phyloP scores from a whole-genome alignment of 306 rosid species.

The Urtica urens region DNA sequence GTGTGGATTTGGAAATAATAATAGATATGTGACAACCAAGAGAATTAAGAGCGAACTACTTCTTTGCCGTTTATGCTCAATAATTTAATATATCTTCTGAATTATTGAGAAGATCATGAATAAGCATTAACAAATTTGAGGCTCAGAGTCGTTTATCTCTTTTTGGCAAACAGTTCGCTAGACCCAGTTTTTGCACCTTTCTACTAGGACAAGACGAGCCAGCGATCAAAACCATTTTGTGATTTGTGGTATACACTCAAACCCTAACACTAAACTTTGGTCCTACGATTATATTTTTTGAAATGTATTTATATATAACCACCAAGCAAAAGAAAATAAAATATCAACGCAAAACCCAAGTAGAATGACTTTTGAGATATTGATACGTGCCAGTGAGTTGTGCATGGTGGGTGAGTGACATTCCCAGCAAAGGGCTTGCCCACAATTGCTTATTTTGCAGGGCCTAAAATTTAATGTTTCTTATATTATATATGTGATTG shows the following conservation, averaged over 20 bases:
- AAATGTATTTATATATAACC: background rate
- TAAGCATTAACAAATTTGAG: constrained; percentile 11
- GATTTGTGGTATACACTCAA: constrained; percentile 10
- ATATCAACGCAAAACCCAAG: constrained; percentile 3
- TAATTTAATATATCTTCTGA: background rate
- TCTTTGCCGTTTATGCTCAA: background rate
- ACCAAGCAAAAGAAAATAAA: background rate
- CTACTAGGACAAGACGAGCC: constrained; percentile 18
- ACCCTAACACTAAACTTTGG: constrained; percentile 14
- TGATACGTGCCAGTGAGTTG: constrained; percentile 18
- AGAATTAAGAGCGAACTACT: constrained; percentile 5
- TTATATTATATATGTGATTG: background rate
- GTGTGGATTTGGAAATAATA: background rate
- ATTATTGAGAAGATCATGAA: constrained; percentile 4
- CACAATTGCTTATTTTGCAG: constrained; percentile 13
- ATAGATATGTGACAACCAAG: background rate
- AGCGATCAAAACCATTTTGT: constrained; percentile 28
- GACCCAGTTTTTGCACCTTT: constrained; percentile 50
- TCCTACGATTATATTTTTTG: constrained; percentile 7
- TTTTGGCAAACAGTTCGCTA: constrained; percentile 5
- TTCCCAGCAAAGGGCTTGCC: constrained; percentile 21
- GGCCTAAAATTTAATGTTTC: constrained; percentile 2
- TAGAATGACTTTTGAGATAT: constrained; percentile 7
- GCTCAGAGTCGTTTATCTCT: constrained; percentile 2
- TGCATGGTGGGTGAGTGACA: constrained; percentile 73